Conservation (phyloP, 176 grass and related monocot species). For the Triticum dicoccoides region DNA sequence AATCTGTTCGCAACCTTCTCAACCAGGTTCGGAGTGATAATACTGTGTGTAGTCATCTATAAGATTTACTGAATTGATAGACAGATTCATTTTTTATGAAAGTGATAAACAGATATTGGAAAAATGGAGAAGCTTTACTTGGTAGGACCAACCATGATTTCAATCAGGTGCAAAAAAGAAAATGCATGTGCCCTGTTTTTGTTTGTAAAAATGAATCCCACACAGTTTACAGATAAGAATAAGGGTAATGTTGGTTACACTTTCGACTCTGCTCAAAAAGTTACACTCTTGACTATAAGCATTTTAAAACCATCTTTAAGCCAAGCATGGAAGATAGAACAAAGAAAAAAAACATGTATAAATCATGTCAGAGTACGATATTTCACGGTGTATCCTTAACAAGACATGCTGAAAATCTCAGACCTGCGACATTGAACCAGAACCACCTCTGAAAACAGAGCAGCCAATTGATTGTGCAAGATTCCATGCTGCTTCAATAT, state of each 20-base stretch:
- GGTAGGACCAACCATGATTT: not conserved
- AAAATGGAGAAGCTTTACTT: too few species aligned
- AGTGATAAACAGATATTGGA: not conserved
- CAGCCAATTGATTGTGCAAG: conserved; percentile 63
- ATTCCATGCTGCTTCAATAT: conserved; percentile 81
- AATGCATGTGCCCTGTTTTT: not conserved
- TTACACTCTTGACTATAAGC: not conserved
- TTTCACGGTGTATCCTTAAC: not conserved
- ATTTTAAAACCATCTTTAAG: not conserved
- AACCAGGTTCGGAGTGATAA: not conserved
- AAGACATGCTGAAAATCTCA: conserved; percentile 12
- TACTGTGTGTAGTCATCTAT: not conserved
- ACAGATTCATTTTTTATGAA: not conserved
- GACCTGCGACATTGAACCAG: conserved; percentile 33
- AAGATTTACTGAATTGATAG: not conserved
- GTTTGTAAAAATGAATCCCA: not conserved
- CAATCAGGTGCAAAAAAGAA: not conserved
- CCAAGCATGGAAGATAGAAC: not conserved
- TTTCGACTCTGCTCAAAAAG: not conserved
- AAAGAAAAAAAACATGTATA: not conserved
- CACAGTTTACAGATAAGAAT: conserved; percentile 5
- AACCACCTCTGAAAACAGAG: conserved; percentile 55
- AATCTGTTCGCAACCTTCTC: too few species aligned
- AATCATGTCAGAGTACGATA: not conserved
- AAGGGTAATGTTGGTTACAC: not conserved